Evolutionary conservation across 768 basidiomycete species (phyloP), one percentile per base, ranked within the genome.

Genomic region (Rhizopogon vinicolor): DNA sequence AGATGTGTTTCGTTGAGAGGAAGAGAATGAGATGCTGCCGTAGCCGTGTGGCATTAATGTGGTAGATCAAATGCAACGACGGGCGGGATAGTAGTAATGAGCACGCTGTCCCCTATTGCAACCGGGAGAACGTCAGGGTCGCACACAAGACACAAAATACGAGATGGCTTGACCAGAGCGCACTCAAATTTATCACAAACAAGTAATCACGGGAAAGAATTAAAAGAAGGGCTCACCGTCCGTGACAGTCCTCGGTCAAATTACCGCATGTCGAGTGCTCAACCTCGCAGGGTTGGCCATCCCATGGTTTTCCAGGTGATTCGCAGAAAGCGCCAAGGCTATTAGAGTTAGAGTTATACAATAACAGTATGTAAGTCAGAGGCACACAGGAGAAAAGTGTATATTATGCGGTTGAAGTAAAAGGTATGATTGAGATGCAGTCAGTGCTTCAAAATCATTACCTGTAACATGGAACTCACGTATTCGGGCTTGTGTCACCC

Each of bases 401-500:
- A 46, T 46, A 52, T 25, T 29, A 33, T 28, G 53, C 46, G 33
- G 44, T 53, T 37, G 35, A n/a, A 29, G 42, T 50, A 55, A 18
- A 54, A 29, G 7, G 18, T 19, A 48, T 19, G 31, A 35, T 22
- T 13, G 18, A 48, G 19, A 58, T 33, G 57, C 29, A 51, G 46
- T 53, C 42, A 54, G 35, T 53, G n/a, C n/a, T 29, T 31, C 46
- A 40, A 51, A 44, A 52, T 18, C 56, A 29, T 14, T 6, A 51
- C 14, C 13, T 28, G 7, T 7, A 54, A 57, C 4, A 37, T 8
- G 22, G 46, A 45, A 75, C 85, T 64, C 55, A 89, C 86, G 86
- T 89, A 65, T 92, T 91, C 12, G 89, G 89, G 58, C 78, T 87
- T 29, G 86, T 87, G 63, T 89, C 87, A 3, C 89, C 87, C 42